Base-by-base conservation (phyloP, 306 rosid species). In the Oxytropis ochrocephala region DNA sequence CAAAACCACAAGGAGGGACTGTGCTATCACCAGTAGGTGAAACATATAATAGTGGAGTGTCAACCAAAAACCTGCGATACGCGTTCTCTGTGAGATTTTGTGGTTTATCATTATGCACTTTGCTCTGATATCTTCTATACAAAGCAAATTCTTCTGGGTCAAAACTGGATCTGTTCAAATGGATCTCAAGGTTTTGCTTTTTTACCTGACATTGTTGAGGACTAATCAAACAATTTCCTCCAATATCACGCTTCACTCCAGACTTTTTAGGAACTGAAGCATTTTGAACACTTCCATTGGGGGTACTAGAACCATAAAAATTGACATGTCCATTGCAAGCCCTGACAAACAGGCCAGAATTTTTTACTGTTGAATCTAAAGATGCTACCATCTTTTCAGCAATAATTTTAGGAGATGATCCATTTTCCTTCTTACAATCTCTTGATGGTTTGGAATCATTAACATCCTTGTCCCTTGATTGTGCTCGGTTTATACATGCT, bases 261-360 rank as follows among this genome's bases (percentile, higher is more conserved):
- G 83, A 62, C 44, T 77, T 78, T 43, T 78, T 75, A 48, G 85
- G 72, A 52, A 46, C 18, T 9, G 72, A 35, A 59, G 69, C 53
- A 69, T 64, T 77, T 77, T 83, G 75, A 72, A 72, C 70, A 76
- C 76, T 80, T 75, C 29, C 76, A 36, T 53, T 71, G 3, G 13
- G 72, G 51, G 82, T 72, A 19, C 49, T 46, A 41, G 85, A 70
- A 75, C 87, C 82, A 82, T 89, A 95, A 76, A 95, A 95, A 76
- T 95, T 95, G 50, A 85, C 76, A 78, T 95, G 97, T 49, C 99
- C 97, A 64, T 84, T 89, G 84, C 96, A 87, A 77, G 96, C 89
- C 76, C 75, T 91, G 79, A 85, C 67, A 43, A 87, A 89, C 32
- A 91, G 72, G 64, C 78, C 81, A 58, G 71, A 75, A 73, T 11